Conservation (phyloP, 2,329 filamentous ascomycete genomes). For the Aspergillus sp. region DNA sequence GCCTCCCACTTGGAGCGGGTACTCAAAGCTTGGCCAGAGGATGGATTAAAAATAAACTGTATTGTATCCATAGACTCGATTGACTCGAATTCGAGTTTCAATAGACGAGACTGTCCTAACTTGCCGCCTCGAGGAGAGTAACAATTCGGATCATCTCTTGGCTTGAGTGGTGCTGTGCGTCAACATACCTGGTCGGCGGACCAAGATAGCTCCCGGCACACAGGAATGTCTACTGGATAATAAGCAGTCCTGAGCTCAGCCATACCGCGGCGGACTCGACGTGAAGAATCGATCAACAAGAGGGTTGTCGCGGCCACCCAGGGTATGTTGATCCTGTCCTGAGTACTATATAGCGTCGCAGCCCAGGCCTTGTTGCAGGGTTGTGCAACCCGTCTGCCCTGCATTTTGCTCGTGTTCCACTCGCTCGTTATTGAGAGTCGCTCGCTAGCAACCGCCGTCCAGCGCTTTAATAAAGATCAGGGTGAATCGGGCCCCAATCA, state of each 20-base stretch:
- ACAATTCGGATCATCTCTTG: background rate
- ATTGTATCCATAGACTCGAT: background rate
- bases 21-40: background rate
- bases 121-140: background rate
- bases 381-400: background rate
- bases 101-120: background rate
- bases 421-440: background rate
- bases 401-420: background rate
- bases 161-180: no score
- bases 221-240: background rate
- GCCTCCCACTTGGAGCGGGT: background rate
- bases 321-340: constrained; percentile 8
- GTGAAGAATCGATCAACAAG: background rate
- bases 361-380: background rate
- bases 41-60: background rate
- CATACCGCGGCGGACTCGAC: background rate
- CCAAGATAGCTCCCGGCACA: constrained; percentile 6
- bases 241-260: background rate
- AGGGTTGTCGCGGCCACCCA: constrained; percentile 4
- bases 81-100: background rate
- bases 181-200: background rate
- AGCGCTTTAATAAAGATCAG: constrained; percentile 1
- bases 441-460: background rate
- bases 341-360: background rate
- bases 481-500: constrained; percentile 8